A percentile compares a stretch with the other conserved stretches of the same genome.
Conservation (phyloP, 768 basidiomycete genomes). For the Russula lepida region DNA sequence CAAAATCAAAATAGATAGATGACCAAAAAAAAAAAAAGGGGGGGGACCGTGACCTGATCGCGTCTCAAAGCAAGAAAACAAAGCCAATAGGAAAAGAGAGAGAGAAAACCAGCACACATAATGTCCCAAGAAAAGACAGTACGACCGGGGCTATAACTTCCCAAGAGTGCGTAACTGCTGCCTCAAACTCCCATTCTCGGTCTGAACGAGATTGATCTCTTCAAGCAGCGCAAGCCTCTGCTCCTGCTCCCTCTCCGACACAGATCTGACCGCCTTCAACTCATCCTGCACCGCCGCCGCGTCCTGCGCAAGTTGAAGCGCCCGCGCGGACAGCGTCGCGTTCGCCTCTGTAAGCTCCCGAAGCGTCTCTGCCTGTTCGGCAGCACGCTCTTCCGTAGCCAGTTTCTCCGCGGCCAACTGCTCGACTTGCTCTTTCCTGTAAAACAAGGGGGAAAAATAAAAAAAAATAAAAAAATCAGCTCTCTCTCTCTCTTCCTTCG, state of each 20-base stretch:
- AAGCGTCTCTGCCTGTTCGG: constrained; percentile 67
- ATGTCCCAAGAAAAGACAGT: too few species aligned
- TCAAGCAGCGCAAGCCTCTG: constrained; percentile 82
- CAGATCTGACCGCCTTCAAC: constrained; percentile 39
- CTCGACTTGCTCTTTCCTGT: constrained; percentile 65
- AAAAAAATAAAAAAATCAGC: not conserved
- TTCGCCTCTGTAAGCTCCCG: constrained; percentile 73
- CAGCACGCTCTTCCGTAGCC: constrained; percentile 57
- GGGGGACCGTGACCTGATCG: too few species aligned
- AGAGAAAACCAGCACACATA: too few species aligned
- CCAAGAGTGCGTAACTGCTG: constrained; percentile 54
- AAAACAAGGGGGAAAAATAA: not conserved
- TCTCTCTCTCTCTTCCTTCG: not conserved
- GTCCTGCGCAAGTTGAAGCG: constrained; percentile 63
- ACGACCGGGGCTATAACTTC: too few species aligned
- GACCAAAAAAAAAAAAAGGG: too few species aligned
- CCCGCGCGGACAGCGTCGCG: constrained; percentile 61
- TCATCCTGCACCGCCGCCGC: constrained; percentile 61
- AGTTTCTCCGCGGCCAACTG: constrained; percentile 52
- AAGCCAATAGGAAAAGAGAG: too few species aligned
- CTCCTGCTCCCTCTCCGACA: constrained; percentile 63
- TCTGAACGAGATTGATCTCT: constrained; percentile 78
- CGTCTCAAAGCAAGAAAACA: too few species aligned
- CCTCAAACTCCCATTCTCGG: constrained; percentile 62
- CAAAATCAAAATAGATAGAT: too few species aligned